Evolutionary conservation across 192 early-diverging fungal genomes (phyloP).

Genomic region (Blastocladiella britannica): DNA sequence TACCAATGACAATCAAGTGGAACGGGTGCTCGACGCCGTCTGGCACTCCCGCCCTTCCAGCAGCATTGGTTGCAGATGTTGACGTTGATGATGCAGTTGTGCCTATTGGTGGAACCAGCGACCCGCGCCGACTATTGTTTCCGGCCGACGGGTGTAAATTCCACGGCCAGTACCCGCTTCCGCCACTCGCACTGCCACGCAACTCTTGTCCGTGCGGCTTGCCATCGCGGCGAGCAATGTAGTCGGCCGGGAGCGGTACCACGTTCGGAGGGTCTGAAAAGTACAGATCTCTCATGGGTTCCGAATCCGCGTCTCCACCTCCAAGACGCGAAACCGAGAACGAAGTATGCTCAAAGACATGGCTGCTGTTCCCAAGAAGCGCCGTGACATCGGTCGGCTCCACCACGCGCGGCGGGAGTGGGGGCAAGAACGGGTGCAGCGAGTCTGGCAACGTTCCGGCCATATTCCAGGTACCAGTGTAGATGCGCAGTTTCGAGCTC

Average conservation of each 20-base stretch:
- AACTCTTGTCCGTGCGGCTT: too few relatives aligned
- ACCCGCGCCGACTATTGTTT: too few relatives aligned
- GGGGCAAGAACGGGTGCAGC: background rate
- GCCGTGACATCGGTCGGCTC: background rate
- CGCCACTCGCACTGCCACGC: too few relatives aligned
- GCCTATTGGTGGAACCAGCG: too few relatives aligned
- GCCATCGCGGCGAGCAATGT: too few relatives aligned
- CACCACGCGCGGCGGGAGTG: background rate
- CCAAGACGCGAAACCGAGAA: too few relatives aligned
- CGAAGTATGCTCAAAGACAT: background rate
- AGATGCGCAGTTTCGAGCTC: conserved; percentile 6
- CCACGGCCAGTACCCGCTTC: too few relatives aligned
- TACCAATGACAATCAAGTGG: conserved; percentile 11
- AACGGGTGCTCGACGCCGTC: background rate
- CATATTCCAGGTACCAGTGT: conserved; percentile 22
- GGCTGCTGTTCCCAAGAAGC: background rate
- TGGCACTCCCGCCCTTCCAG: background rate
- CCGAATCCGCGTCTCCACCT: too few relatives aligned
- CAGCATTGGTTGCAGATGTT: background rate
- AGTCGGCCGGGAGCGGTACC: too few relatives aligned
- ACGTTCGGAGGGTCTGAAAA: too few relatives aligned
- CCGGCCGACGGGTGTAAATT: too few relatives aligned
- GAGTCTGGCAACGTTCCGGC: conserved; percentile 10
- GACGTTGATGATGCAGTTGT: background rate
- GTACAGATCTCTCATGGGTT: background rate